Conservation (phyloP, 148 eudicot species). For the Drosera capensis region DNA sequence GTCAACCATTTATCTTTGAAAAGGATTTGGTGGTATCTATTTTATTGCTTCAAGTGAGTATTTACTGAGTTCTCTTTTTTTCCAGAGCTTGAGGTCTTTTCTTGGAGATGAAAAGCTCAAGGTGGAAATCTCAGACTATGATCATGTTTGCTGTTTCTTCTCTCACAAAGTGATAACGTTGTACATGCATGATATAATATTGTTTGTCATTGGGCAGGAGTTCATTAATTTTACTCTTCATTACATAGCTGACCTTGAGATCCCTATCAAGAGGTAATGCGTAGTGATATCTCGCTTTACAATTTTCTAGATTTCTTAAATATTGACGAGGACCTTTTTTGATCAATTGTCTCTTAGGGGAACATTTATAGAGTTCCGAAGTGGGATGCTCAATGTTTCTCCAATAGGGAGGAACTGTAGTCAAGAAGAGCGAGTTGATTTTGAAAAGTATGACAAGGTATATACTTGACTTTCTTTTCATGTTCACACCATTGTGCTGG, state of each 20-base stretch:
- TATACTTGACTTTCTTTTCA: not conserved
- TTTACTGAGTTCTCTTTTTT: too few relatives aligned
- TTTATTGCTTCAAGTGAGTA: not conserved
- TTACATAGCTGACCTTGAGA: slow-evolving; percentile 90
- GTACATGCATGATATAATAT: too few relatives aligned
- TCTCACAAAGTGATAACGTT: too few relatives aligned
- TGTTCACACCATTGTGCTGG: not conserved
- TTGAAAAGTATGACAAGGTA: slow-evolving; percentile 95
- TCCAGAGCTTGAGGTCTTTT: slow-evolving; percentile 71
- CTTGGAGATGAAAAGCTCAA: slow-evolving; percentile 87
- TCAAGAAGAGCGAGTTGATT: slow-evolving; percentile 92
- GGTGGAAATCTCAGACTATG: slow-evolving; percentile 21
- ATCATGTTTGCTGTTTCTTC: slow-evolving; percentile 1
- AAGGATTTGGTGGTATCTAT: not conserved
- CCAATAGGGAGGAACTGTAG: slow-evolving; percentile 98
- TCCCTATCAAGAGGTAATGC: slow-evolving; percentile 82
- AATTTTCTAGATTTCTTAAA: not conserved
- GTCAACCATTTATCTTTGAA: not conserved
- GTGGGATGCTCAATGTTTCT: slow-evolving; percentile 93
- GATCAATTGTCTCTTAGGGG: slow-evolving; percentile 32
- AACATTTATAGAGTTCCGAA: slow-evolving; percentile 90
- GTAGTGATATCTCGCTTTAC: not conserved
- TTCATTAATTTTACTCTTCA: slow-evolving; percentile 81
- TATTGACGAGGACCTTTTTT: slow-evolving; percentile 3
- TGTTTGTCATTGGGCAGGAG: slow-evolving; percentile 72